Conservation (phyloP, 1,284 basidiomycete species). For the Ganoderma multipileum region DNA sequence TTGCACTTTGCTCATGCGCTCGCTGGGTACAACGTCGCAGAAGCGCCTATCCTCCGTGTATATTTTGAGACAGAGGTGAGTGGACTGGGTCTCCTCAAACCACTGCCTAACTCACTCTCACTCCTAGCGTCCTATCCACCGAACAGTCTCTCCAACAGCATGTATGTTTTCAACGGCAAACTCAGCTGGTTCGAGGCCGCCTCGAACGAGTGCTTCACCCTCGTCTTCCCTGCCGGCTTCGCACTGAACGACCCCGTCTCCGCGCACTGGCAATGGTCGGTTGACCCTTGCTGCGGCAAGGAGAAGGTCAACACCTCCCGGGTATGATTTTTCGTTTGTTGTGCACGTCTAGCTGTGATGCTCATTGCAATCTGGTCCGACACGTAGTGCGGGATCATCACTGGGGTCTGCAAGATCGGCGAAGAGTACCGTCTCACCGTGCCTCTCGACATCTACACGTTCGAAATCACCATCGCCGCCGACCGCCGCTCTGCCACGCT, state of each 20-base stretch:
- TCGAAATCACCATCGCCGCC: background rate
- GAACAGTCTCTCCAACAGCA: background rate
- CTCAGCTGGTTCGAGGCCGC: background rate
- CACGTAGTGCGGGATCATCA: background rate
- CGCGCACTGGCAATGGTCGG: conserved; percentile 5
- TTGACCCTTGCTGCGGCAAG: background rate
- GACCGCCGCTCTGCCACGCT: background rate
- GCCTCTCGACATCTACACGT: background rate
- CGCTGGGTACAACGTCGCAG: background rate
- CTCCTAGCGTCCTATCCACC: background rate
- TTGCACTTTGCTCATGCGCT: background rate
- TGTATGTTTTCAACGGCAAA: conserved; percentile 4
- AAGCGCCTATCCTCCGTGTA: background rate
- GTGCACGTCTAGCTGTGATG: background rate
- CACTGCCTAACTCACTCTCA: background rate
- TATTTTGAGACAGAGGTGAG: background rate
- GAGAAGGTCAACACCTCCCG: background rate
- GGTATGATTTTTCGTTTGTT: background rate
- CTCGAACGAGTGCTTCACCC: background rate
- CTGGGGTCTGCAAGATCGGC: background rate
- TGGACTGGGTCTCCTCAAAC: background rate
- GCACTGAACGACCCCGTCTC: conserved; percentile 1
- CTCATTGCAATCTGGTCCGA: background rate
- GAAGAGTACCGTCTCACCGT: background rate
- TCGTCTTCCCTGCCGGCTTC: conserved; percentile 5